These are phyloP conservation scores for Taphrina wiesneri DNA, from an alignment of 1,139 yeast genomes.

Conservation along the genomic window DNA sequence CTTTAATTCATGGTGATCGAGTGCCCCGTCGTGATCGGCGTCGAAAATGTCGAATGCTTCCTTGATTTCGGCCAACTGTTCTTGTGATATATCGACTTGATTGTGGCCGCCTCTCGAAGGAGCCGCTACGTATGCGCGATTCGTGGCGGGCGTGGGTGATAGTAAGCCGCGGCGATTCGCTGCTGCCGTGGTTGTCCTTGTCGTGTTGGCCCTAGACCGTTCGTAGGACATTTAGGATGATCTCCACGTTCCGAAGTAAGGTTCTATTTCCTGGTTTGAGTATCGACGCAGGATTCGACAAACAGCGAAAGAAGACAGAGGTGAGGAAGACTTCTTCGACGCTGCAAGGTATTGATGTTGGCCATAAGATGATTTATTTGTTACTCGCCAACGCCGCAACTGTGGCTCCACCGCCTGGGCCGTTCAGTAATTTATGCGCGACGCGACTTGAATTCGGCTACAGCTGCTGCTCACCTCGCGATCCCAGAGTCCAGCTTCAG, in stretches of 20 bases:
- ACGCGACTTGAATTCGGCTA: background rate
- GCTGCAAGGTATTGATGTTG: no score
- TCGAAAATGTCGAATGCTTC: conserved; percentile 94
- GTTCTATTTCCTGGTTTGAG: no score
- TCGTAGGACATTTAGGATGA: conserved; percentile 6
- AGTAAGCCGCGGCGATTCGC: background rate
- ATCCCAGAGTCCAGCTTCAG: no score
- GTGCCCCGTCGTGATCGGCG: conserved; percentile 82
- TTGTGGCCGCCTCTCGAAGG: background rate
- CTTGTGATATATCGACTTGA: conserved; percentile 66
- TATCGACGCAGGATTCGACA: no score
- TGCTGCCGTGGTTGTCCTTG: background rate
- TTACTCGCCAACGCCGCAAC: background rate
- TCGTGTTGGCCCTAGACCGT: background rate
- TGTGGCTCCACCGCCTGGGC: background rate
- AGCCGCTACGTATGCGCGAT: background rate
- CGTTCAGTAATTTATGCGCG: background rate
- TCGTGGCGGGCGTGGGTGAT: conserved; percentile 12
- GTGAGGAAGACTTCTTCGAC: background rate
- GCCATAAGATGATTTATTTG: background rate
- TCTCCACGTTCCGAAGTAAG: no score
- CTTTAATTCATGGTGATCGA: conserved; percentile 90
- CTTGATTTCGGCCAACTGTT: conserved; percentile 86
- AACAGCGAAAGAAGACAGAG: no score
- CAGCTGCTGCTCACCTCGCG: no score